A percentile compares a stretch with the other conserved stretches of the same genome.
These are phyloP conservation scores for Cladophialophora chaetospira DNA, from an alignment of 2,329 filamentous ascomycete species.

Conservation along the genomic window DNA sequence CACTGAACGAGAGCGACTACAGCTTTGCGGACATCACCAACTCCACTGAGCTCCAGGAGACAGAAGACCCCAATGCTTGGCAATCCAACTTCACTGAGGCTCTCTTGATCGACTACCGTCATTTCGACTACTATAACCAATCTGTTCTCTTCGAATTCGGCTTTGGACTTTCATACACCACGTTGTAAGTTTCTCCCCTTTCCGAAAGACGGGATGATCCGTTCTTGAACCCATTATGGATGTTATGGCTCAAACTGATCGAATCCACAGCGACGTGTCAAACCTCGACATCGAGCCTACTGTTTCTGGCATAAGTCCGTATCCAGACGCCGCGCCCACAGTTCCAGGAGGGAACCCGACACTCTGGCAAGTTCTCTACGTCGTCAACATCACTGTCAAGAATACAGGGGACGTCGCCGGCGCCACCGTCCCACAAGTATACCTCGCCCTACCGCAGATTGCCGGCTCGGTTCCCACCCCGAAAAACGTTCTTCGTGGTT, in stretches of 20 bases:
- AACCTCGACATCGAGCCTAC: constrained; percentile 63
- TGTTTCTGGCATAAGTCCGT: constrained; percentile 51
- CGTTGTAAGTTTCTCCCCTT: too few species aligned
- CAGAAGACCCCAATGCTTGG: constrained; percentile 53
- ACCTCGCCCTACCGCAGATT: constrained; percentile 42
- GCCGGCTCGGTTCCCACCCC: constrained; percentile 54
- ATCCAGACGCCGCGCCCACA: constrained; percentile 54
- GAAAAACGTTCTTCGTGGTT: constrained; percentile 61
- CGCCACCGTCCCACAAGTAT: constrained; percentile 73
- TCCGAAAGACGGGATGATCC: too few species aligned
- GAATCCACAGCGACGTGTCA: too few species aligned
- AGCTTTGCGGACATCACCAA: constrained; percentile 62
- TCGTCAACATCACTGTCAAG: constrained; percentile 65
- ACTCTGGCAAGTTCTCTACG: constrained; percentile 58
- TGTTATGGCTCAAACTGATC: too few species aligned
- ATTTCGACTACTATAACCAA: constrained; percentile 65
- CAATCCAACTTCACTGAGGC: constrained; percentile 77
- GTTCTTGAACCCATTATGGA: too few species aligned
- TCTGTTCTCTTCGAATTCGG: constrained; percentile 64
- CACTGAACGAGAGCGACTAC: constrained; percentile 66
- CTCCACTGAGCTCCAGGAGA: constrained; percentile 19
- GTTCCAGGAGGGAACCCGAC: constrained; percentile 58
- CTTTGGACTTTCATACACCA: constrained; percentile 78
- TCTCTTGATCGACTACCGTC: constrained; percentile 77
- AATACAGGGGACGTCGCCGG: constrained; percentile 69